These are phyloP conservation scores for Dioscorea dumetorum DNA, from an alignment of 106 monocot genomes.

Conservation along the genomic window DNA sequence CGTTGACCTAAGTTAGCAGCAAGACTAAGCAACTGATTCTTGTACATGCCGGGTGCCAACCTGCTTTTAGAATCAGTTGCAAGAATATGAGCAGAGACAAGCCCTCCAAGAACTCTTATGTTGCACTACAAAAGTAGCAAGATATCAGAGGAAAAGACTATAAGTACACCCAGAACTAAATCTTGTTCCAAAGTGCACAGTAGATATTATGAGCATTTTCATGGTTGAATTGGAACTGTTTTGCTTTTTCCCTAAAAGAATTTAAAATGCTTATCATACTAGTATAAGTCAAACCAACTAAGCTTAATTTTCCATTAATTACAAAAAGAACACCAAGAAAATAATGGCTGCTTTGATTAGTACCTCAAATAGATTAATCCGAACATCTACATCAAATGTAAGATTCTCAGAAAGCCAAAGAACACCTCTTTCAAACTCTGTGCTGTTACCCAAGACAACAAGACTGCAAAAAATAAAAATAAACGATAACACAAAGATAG, in stretches of 20 bases:
- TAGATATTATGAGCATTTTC: neutral
- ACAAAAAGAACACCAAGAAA: neutral
- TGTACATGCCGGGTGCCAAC: conserved; percentile 46
- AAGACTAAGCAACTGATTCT: conserved; percentile 61
- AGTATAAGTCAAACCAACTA: no score
- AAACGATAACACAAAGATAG: conserved; percentile 6
- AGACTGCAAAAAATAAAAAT: conserved; percentile 66
- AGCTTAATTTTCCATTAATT: neutral
- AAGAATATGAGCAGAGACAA: conserved; percentile 94
- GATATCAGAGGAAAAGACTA: conserved; percentile 15
- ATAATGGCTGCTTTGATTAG: neutral
- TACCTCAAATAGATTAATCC: conserved; percentile 95
- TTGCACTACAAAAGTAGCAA: conserved; percentile 68
- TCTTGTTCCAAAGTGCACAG: neutral
- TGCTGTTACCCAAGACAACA: conserved; percentile 75
- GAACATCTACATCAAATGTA: conserved; percentile 84
- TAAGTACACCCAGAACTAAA: no score
- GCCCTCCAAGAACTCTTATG: conserved; percentile 96
- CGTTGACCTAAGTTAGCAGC: conserved; percentile 81
- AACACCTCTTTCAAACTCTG: conserved; percentile 88
- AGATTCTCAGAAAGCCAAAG: conserved; percentile 87
- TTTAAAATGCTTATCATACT: no score
- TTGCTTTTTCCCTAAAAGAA: no score
- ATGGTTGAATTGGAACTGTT: no score
- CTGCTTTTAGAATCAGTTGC: conserved; percentile 69